Conservation (phyloP, 129 eudicot species). For the Centella asiatica region DNA sequence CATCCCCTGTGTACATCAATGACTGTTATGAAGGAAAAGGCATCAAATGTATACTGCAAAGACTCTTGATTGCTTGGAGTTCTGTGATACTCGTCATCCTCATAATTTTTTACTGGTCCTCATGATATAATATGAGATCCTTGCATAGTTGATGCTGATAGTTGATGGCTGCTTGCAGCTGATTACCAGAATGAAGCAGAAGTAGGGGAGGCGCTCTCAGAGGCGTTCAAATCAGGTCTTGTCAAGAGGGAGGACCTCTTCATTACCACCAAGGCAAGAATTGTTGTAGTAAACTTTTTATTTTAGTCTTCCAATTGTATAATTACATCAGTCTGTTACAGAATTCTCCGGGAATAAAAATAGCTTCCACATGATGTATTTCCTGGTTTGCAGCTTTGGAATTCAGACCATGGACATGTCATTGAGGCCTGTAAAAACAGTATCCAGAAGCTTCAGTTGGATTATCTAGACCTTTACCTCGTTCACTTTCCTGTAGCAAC, state of each 20-base stretch:
- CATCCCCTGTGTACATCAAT: not conserved
- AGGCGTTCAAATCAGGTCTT: constrained; percentile 62
- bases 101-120: not conserved
- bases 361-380: not conserved
- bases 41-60: not conserved
- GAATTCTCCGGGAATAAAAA: not conserved
- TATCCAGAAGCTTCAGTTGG: constrained; percentile 72
- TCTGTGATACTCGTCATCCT: not conserved
- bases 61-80: not conserved
- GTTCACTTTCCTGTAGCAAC: constrained; percentile 86
- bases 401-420: constrained; percentile 90
- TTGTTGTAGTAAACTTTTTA: not conserved
- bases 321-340: not conserved
- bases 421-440: constrained; percentile 91
- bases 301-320: not conserved
- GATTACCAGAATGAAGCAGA: constrained; percentile 80
- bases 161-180: constrained; percentile 37
- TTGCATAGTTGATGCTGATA: not conserved
- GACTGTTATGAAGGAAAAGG: not conserved
- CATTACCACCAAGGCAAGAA: constrained; percentile 90
- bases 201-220: constrained; percentile 83
- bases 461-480: constrained; percentile 74
- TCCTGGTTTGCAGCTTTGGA: constrained; percentile 67
- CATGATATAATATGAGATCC: not conserved
- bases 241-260: constrained; percentile 90